These are phyloP conservation scores for Pythium grandisporangium DNA, from an alignment of 352 stramenopile genomes.

Conservation along the genomic window DNA sequence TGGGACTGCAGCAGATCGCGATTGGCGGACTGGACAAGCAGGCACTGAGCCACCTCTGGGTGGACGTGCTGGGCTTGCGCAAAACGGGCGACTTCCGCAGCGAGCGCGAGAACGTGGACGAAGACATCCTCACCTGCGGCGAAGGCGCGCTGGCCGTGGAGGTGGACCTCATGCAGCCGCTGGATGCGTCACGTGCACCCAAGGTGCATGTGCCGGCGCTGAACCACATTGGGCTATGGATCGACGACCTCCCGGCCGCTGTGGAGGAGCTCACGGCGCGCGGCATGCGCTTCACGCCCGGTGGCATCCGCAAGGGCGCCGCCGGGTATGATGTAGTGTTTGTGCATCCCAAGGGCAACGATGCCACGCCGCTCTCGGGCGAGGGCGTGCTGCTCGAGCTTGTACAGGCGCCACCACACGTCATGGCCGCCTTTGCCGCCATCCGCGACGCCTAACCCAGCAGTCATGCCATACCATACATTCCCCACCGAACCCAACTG, in stretches of 20 bases:
- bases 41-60: slow-evolving; percentile 79
- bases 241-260: slow-evolving; percentile 91
- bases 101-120: slow-evolving; percentile 96
- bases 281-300: slow-evolving; percentile 95
- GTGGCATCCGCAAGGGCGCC: slow-evolving; percentile 95
- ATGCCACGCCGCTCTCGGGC: slow-evolving; percentile 84
- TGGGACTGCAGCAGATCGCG: slow-evolving; percentile 97
- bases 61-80: slow-evolving; percentile 67
- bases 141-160: slow-evolving; percentile 90
- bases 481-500: too few species aligned
- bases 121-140: slow-evolving; percentile 95
- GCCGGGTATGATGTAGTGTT: slow-evolving; percentile 97
- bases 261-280: slow-evolving; percentile 89
- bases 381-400: slow-evolving; percentile 96
- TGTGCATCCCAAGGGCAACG: slow-evolving; percentile 97
- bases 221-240: slow-evolving; percentile 98
- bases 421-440: slow-evolving; percentile 83
- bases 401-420: slow-evolving; percentile 90
- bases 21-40: slow-evolving; percentile 90
- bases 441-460: slow-evolving; percentile 16
- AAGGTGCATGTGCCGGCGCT: slow-evolving; percentile 94
- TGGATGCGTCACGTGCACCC: slow-evolving; percentile 88
- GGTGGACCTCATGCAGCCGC: slow-evolving; percentile 98
- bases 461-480: too few species aligned
- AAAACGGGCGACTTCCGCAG: slow-evolving; percentile 64